Conservation (phyloP, 148 eudicot species). For the Cornus suecica region DNA sequence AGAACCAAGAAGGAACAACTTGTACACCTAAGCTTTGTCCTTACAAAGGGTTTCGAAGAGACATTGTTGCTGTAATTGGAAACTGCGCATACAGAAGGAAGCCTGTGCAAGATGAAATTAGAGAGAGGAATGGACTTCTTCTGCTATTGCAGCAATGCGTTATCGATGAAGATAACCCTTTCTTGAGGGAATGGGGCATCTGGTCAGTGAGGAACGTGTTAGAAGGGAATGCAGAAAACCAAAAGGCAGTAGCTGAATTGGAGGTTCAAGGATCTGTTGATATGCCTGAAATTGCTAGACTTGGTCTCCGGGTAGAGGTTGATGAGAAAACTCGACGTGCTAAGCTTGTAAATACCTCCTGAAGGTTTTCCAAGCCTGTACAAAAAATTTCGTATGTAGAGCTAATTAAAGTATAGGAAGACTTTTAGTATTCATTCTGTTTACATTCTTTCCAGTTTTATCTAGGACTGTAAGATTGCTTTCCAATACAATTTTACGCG, state of each 20-base stretch:
- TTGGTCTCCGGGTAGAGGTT: constrained; percentile 78
- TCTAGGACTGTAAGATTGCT: no score
- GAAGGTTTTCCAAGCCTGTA: constrained; percentile 15
- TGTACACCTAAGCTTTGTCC: constrained; percentile 49
- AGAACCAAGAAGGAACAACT: constrained; percentile 23
- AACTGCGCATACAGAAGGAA: constrained; percentile 62
- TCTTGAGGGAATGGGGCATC: constrained; percentile 92
- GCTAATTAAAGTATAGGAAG: background rate
- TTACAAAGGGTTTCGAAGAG: constrained; percentile 81
- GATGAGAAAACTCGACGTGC: constrained; percentile 62
- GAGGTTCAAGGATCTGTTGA: constrained; percentile 82
- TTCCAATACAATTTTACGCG: no score
- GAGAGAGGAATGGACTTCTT: constrained; percentile 56
- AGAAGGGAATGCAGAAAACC: constrained; percentile 70
- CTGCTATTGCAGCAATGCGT: constrained; percentile 79
- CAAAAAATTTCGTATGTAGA: background rate
- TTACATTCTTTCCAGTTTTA: no score
- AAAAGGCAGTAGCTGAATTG: constrained; percentile 52
- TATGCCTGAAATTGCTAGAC: constrained; percentile 57
- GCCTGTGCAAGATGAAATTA: constrained; percentile 70
- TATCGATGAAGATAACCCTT: constrained; percentile 80
- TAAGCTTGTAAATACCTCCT: constrained; percentile 64
- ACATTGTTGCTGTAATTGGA: constrained; percentile 71
- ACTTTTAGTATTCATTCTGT: no score
- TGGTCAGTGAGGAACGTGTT: constrained; percentile 65